Evolutionary conservation across 306 rosid genomes (phyloP).

Genomic region (Comarum palustre): DNA sequence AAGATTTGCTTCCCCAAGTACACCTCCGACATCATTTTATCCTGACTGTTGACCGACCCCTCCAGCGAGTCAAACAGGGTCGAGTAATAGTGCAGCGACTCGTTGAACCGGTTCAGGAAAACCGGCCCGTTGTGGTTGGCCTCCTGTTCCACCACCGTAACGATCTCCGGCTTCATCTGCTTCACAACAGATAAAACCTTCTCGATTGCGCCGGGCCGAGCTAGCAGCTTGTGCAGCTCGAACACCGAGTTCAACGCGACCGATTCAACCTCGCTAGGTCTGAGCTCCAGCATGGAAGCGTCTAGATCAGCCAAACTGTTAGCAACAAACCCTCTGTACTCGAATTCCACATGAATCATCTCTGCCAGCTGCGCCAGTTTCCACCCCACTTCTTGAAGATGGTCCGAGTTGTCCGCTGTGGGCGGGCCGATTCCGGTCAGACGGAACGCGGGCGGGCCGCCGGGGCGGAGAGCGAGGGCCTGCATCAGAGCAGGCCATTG

Average conservation of each 20-base stretch:
- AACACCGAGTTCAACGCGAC: slow-evolving; percentile 90
- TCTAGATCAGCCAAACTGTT: slow-evolving; percentile 83
- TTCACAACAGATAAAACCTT: slow-evolving; percentile 66
- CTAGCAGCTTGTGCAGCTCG: slow-evolving; percentile 70
- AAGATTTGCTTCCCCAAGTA: slow-evolving; percentile 84
- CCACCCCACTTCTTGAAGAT: slow-evolving; percentile 88
- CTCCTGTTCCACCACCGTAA: slow-evolving; percentile 85
- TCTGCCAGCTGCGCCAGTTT: slow-evolving; percentile 83
- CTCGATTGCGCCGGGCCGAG: slow-evolving; percentile 77
- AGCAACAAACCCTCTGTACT: slow-evolving; percentile 79
- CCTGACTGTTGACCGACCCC: slow-evolving; percentile 54
- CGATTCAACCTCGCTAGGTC: slow-evolving; percentile 58
- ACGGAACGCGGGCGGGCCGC: slow-evolving; percentile 78
- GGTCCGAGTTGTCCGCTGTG: slow-evolving; percentile 69
- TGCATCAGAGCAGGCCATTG: slow-evolving; percentile 98
- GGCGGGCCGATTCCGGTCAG: slow-evolving; percentile 93
- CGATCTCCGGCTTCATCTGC: slow-evolving; percentile 72
- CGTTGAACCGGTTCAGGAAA: slow-evolving; percentile 80
- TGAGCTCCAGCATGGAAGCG: slow-evolving; percentile 78
- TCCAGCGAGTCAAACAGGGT: slow-evolving; percentile 91
- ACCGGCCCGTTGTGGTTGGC: slow-evolving; percentile 70
- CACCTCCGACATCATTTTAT: slow-evolving; percentile 77
- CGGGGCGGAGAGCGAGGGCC: slow-evolving; percentile 77
- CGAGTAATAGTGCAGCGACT: slow-evolving; percentile 86
- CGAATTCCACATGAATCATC: slow-evolving; percentile 64